A percentile compares a stretch with the other conserved stretches of the same genome.
Conservation (phyloP, 2,329 filamentous ascomycete genomes). For the Sarocladium strictum region DNA sequence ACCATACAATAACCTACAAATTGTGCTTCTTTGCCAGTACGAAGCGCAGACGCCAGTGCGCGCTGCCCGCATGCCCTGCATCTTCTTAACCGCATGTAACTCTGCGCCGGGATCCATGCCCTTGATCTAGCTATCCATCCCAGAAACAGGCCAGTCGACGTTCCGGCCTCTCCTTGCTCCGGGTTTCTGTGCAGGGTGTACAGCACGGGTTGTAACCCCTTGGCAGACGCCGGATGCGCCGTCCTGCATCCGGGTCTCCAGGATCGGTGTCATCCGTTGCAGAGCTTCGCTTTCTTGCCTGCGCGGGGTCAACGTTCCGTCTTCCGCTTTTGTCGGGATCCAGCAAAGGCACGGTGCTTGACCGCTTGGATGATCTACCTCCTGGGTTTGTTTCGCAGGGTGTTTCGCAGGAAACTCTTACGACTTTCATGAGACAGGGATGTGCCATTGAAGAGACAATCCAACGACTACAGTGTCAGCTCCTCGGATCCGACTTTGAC, state of each 20-base stretch:
- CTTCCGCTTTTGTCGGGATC: neutral
- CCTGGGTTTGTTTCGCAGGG: neutral
- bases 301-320: neutral
- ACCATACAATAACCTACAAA: neutral
- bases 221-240: neutral
- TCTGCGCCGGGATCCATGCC: neutral
- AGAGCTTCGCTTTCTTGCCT: neutral
- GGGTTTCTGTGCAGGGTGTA: neutral
- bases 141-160: neutral
- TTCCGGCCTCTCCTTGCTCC: no score
- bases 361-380: neutral
- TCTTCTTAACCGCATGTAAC: neutral
- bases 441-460: neutral
- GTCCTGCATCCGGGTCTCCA: slow-evolving; percentile 1
- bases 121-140: neutral
- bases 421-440: neutral
- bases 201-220: neutral
- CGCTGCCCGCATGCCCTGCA: neutral
- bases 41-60: neutral
- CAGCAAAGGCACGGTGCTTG: neutral
- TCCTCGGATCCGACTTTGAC: neutral
- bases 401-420: neutral
- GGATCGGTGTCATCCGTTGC: neutral
- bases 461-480: neutral
- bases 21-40: neutral